A percentile compares a stretch with the other conserved stretches of the same genome.
phyloP scores from a whole-genome alignment of 1,284 basidiomycete genomes.

The Naganishia albida region DNA sequence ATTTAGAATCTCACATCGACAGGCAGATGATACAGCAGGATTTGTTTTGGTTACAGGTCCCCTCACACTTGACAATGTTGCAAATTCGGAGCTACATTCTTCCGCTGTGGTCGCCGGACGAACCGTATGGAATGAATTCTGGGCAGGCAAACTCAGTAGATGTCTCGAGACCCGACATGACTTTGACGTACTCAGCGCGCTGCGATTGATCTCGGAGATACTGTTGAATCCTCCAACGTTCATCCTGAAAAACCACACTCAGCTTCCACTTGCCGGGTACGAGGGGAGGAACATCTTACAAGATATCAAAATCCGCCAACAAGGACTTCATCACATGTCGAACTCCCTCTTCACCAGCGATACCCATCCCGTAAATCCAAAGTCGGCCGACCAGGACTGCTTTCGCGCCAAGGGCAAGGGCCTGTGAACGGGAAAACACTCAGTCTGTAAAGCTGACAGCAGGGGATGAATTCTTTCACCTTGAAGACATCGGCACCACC shows the following conservation, averaged over 20 bases:
- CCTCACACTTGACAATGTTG: not conserved
- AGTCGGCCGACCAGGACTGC: constrained; percentile 48
- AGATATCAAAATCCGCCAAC: constrained; percentile 65
- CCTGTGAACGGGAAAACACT: constrained; percentile 50
- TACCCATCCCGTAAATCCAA: constrained; percentile 62
- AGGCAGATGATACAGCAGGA: not conserved
- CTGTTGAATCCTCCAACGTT: constrained; percentile 18
- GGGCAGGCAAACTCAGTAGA: not conserved
- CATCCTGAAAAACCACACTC: not conserved
- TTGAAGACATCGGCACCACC: constrained; percentile 74
- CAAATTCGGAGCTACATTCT: not conserved
- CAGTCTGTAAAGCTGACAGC: not conserved
- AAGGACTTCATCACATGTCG: constrained; percentile 66
- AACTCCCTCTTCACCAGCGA: constrained; percentile 66
- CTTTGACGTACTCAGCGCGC: constrained; percentile 9
- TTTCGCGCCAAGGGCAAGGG: constrained; percentile 53
- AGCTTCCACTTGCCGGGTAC: not conserved
- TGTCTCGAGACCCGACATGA: not conserved
- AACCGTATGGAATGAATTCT: constrained; percentile 22
- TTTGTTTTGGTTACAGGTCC: not conserved
- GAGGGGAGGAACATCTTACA: constrained; percentile 13
- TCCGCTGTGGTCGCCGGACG: constrained; percentile 13
- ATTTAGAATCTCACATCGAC: not conserved
- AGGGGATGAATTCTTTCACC: constrained; percentile 54
- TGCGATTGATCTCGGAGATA: constrained; percentile 22